Evolutionary conservation across 2,329 filamentous ascomycete genomes (phyloP).

Genomic region (Fusarium udum): DNA sequence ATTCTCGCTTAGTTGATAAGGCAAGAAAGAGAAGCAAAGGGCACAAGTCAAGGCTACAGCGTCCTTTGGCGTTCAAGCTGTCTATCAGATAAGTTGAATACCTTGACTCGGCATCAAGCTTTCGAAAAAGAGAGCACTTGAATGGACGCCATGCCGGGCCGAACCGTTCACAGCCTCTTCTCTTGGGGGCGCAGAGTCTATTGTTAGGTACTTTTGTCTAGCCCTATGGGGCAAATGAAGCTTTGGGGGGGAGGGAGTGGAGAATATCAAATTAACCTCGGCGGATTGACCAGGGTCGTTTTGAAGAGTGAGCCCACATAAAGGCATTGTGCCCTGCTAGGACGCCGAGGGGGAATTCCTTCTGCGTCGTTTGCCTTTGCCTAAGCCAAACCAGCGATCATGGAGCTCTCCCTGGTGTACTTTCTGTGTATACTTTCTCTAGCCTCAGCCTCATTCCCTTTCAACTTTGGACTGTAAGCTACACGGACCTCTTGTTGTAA

Average conservation of each 20-base stretch:
- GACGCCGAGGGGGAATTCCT: background rate
- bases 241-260: background rate
- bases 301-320: background rate
- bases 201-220: background rate
- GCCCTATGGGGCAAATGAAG: background rate
- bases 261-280: background rate
- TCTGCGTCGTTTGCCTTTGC: background rate
- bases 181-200: background rate
- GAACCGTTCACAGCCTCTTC: background rate
- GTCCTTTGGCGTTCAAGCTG: fast-evolving
- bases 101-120: no score
- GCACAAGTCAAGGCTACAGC: fast-evolving
- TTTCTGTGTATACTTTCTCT: background rate
- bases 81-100: fast-evolving
- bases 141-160: background rate
- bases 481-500: background rate
- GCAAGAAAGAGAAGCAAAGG: background rate
- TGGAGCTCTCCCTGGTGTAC: background rate
- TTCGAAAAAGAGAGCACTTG: background rate
- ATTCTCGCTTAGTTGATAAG: background rate
- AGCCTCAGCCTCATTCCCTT: background rate
- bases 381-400: background rate
- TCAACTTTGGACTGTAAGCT: background rate
- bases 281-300: background rate
- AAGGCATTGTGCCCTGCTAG: background rate